Evolutionary conservation across 148 eudicot genomes (phyloP).

Genomic region (Chenopodium formosanum): DNA sequence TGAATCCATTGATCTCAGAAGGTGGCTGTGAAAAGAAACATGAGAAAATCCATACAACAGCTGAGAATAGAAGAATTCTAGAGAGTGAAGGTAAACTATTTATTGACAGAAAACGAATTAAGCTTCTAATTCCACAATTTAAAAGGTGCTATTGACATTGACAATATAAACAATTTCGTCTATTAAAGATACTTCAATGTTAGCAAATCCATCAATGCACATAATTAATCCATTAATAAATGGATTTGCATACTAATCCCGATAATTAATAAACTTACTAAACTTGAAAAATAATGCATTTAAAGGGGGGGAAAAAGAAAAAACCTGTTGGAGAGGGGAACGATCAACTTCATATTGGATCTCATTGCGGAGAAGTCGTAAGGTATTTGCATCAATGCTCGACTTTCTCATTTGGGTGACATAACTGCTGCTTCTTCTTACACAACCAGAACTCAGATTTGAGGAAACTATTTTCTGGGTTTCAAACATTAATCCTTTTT

Average conservation of each 20-base stretch:
- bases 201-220: too few relatives aligned
- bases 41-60: not conserved
- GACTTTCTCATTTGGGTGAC: conserved; percentile 56
- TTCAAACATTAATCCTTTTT: conserved; percentile 28
- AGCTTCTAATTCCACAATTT: too few relatives aligned
- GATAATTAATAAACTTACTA: too few relatives aligned
- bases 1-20: conserved; percentile 53
- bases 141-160: too few relatives aligned
- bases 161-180: too few relatives aligned
- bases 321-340: conserved; percentile 54
- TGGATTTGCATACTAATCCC: too few relatives aligned
- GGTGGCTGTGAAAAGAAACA: conserved; percentile 39
- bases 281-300: too few relatives aligned
- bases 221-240: too few relatives aligned
- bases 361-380: conserved; percentile 72
- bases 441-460: not conserved
- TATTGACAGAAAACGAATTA: too few relatives aligned
- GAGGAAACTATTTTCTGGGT: conserved; percentile 16
- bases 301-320: too few relatives aligned
- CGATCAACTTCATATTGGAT: conserved; percentile 68
- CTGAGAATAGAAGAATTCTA: not conserved
- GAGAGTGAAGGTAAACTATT: not conserved
- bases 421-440: conserved; percentile 30
- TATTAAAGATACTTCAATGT: too few relatives aligned
- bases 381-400: conserved; percentile 57